A percentile compares a stretch with the other conserved stretches of the same genome.
Evolutionary conservation across 169 alveolate species (phyloP).

Genomic region (Plasmodium relictum): DNA sequence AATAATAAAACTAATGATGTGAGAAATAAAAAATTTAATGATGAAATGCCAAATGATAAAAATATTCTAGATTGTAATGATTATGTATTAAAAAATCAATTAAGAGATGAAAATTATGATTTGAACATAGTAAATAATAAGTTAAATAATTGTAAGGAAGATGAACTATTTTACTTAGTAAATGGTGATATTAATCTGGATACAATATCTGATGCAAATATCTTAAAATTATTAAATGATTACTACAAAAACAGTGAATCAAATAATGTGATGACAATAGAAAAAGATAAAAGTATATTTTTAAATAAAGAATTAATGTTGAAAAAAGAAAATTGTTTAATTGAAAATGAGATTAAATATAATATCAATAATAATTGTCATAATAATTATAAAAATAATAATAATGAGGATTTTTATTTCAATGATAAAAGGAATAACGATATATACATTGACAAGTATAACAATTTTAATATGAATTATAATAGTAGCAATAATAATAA

Average conservation of each 20-base stretch:
- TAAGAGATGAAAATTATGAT: conserved; percentile 34
- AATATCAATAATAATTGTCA: background rate
- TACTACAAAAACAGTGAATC: conserved; percentile 33
- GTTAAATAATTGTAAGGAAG: conserved; percentile 11
- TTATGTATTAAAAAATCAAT: conserved; percentile 9
- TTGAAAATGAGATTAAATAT: background rate
- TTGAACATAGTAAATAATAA: conserved; percentile 19
- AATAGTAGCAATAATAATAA: background rate
- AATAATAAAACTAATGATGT: conserved; percentile 4
- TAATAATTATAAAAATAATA: background rate
- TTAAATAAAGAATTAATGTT: background rate
- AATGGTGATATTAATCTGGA: conserved; percentile 23
- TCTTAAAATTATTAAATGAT: conserved; percentile 44
- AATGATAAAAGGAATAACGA: background rate
- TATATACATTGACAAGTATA: background rate
- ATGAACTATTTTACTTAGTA: conserved; percentile 10
- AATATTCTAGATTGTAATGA: conserved; percentile 11
- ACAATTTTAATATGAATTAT: background rate
- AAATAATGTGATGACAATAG: conserved; percentile 19
- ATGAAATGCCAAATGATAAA: conserved; percentile 1
- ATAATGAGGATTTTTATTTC: background rate
- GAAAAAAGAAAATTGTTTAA: background rate
- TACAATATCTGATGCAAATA: conserved; percentile 20
- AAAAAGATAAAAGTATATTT: background rate
- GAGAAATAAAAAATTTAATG: background rate